A percentile compares a stretch with the other conserved stretches of the same genome.
Evolutionary conservation across 2,329 filamentous ascomycete genomes (phyloP).

Genomic region (Calonectria leucothoes): DNA sequence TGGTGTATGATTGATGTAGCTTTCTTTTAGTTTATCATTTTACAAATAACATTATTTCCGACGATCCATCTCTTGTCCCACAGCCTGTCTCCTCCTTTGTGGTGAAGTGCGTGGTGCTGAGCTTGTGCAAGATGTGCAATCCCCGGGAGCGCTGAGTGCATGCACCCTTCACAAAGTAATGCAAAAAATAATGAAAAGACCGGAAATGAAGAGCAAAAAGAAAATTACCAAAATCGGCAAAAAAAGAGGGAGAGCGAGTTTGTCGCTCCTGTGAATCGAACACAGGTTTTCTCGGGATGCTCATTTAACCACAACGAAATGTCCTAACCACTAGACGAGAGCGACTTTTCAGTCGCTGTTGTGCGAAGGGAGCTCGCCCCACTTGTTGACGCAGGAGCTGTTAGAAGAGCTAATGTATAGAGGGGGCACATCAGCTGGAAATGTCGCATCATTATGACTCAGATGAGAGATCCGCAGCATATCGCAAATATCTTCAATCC

Average conservation of each 20-base stretch:
- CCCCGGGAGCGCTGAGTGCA: neutral
- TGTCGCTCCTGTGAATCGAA: neutral
- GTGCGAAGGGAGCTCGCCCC: neutral
- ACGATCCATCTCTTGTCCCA: no score
- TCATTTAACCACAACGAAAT: neutral
- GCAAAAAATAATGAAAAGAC: neutral
- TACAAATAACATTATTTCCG: neutral
- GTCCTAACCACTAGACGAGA: neutral
- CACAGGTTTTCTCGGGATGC: neutral
- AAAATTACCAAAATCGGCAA: neutral
- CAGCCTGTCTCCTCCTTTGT: no score
- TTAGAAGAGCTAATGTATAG: neutral
- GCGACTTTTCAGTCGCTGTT: neutral
- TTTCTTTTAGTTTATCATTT: neutral
- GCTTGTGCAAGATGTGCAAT: no score
- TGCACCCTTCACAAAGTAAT: neutral
- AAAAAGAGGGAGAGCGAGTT: neutral
- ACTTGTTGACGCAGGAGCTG: neutral
- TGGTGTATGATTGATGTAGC: neutral
- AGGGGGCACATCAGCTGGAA: neutral
- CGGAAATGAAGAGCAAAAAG: neutral
- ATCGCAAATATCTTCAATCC: no score
- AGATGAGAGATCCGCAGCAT: no score
- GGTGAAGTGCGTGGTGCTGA: no score
- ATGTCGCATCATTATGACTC: no score